phyloP scores from a whole-genome alignment of 768 basidiomycete species.

The Lactarius hatsudake region DNA sequence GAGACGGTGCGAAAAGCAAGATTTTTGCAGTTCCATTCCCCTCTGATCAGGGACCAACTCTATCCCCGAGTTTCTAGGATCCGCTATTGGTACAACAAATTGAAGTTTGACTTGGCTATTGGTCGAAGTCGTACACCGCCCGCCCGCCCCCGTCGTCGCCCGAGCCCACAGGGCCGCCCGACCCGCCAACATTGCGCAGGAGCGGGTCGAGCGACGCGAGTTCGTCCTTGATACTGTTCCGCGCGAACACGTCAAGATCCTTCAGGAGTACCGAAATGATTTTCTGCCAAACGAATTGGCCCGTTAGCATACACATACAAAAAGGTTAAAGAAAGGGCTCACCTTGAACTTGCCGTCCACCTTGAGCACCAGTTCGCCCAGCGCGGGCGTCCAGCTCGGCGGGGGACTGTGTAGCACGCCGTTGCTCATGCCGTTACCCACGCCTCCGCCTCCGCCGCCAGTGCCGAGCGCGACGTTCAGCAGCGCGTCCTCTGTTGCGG shows the following conservation, averaged over 20 bases:
- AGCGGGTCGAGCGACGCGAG: conserved; percentile 78
- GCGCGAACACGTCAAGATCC: conserved; percentile 80
- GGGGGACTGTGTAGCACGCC: conserved; percentile 48
- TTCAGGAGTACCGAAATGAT: conserved; percentile 75
- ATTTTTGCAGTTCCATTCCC: neutral
- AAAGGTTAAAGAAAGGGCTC: neutral
- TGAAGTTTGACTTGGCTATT: neutral
- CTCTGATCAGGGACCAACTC: neutral
- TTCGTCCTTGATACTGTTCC: conserved; percentile 79
- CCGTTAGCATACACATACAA: neutral
- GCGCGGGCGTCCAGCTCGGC: conserved; percentile 54
- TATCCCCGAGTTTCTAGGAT: neutral
- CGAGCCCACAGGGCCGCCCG: conserved; percentile 26
- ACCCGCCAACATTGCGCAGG: conserved; percentile 52
- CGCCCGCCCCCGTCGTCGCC: conserved; percentile 37
- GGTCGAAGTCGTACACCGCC: conserved; percentile 41
- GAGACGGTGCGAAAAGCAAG: neutral
- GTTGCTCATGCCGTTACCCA: neutral
- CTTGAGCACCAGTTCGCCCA: conserved; percentile 76
- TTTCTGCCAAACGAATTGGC: conserved; percentile 53
- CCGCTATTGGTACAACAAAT: neutral
- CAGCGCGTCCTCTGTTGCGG: conserved; percentile 49
- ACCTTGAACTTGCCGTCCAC: conserved; percentile 86
- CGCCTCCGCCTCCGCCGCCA: conserved; percentile 32
- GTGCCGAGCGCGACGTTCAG: conserved; percentile 61